phyloP scores from a whole-genome alignment of 208 protist species.

The Porcisia hertigi region DNA sequence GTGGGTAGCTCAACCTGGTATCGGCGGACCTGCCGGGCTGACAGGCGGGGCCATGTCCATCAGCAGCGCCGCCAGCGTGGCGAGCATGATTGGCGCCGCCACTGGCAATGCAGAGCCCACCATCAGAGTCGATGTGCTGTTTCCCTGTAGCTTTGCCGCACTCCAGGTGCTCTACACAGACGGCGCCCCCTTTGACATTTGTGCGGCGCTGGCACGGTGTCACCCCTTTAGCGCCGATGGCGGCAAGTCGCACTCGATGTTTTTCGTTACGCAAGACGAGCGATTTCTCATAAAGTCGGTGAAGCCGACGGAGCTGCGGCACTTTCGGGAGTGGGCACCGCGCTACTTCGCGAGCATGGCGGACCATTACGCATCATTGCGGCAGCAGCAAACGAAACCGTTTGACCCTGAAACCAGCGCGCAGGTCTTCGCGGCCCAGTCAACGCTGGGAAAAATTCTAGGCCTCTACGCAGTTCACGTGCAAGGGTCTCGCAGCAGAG shows the following conservation, averaged over 20 bases:
- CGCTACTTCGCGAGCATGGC: constrained; percentile 70
- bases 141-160: constrained; percentile 53
- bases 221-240: constrained; percentile 50
- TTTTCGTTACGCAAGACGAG: constrained; percentile 68
- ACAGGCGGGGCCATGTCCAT: constrained; percentile 1
- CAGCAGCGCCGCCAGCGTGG: neutral
- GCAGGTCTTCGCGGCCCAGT: constrained; percentile 4
- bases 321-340: constrained; percentile 59
- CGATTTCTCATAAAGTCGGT: constrained; percentile 76
- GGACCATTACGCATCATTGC: constrained; percentile 17
- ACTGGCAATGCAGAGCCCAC: constrained; percentile 1
- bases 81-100: neutral
- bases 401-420: neutral
- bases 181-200: constrained; percentile 35
- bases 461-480: constrained; percentile 36
- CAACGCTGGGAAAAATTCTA: constrained; percentile 31
- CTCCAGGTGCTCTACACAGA: constrained; percentile 58
- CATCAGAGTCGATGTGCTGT: constrained; percentile 66
- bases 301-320: constrained; percentile 66
- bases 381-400: neutral
- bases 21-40: neutral
- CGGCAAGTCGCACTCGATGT: constrained; percentile 71
- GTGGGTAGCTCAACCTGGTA: constrained; percentile 6
- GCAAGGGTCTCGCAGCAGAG: constrained; percentile 12
- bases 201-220: constrained; percentile 57